phyloP scores from a whole-genome alignment of 441 rosid species.

The Bocquillonia castaneifolia region DNA sequence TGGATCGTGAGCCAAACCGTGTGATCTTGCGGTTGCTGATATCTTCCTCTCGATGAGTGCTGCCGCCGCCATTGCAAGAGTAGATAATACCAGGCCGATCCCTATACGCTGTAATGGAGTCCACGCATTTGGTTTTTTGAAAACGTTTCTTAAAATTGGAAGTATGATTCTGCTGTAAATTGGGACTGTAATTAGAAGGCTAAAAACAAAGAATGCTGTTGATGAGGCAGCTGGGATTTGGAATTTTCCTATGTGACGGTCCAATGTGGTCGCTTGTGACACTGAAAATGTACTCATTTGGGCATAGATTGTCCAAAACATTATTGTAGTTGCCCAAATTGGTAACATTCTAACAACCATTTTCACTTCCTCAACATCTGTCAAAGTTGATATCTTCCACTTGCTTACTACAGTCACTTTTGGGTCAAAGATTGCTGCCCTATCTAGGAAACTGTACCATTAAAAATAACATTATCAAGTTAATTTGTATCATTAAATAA shows the following conservation, averaged over 20 bases:
- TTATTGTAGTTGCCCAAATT: slow-evolving; percentile 90
- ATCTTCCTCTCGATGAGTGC: slow-evolving; percentile 52
- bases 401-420: too few species aligned
- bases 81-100: slow-evolving; percentile 60
- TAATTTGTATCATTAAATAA: too few species aligned
- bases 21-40: too few species aligned
- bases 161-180: slow-evolving; percentile 55
- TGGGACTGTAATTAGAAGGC: slow-evolving; percentile 69
- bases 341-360: slow-evolving; percentile 73
- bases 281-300: slow-evolving; percentile 93
- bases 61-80: slow-evolving; percentile 58
- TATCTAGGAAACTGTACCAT: slow-evolving; percentile 81
- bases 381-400: slow-evolving; percentile 70
- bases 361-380: slow-evolving; percentile 83
- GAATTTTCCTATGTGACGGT: slow-evolving; percentile 56
- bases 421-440: slow-evolving; percentile 80
- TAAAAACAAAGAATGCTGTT: slow-evolving; percentile 70
- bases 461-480: too few species aligned
- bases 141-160: slow-evolving; percentile 41
- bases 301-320: slow-evolving; percentile 84
- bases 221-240: slow-evolving; percentile 86
- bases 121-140: slow-evolving; percentile 59
- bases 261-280: slow-evolving; percentile 85
- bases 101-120: slow-evolving; percentile 78
- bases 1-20: too few species aligned